These are phyloP conservation scores for Rhodomyrtus psidioides DNA, from an alignment of 441 rosid species.

Conservation along the genomic window DNA sequence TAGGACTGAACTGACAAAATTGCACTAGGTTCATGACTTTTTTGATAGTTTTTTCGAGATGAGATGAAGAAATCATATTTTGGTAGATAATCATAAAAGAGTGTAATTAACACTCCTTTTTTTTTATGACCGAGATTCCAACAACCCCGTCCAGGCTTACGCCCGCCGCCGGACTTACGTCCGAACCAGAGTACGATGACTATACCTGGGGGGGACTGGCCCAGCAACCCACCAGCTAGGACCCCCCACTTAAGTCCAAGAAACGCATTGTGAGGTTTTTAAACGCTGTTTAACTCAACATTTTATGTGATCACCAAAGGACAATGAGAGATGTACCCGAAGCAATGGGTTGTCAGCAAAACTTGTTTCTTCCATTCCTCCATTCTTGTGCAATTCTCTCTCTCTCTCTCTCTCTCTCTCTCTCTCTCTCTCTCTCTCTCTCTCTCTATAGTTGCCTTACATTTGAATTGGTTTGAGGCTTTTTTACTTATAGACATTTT, in stretches of 20 bases:
- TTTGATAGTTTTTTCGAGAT: background rate
- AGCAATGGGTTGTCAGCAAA: background rate
- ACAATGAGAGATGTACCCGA: background rate
- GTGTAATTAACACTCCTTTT: background rate
- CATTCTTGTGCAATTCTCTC: background rate
- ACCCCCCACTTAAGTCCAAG: too few relatives aligned
- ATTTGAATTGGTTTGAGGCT: background rate
- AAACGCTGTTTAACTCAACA: background rate
- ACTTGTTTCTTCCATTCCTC: background rate
- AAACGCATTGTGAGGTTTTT: too few relatives aligned
- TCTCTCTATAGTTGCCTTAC: background rate
- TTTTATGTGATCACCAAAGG: too few relatives aligned
- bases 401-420: too few relatives aligned
- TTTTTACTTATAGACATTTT: background rate
- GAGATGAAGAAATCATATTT: background rate
- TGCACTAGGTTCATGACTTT: too few relatives aligned
- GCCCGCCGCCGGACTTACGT: too few relatives aligned
- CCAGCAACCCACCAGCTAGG: too few relatives aligned
- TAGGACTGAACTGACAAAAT: too few relatives aligned
- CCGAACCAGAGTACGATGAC: too few relatives aligned
- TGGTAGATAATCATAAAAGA: background rate
- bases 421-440: background rate
- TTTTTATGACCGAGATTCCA: too few relatives aligned
- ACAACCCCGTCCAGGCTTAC: too few relatives aligned
- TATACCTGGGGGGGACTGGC: too few relatives aligned